Evolutionary conservation across 2,329 filamentous ascomycete species (phyloP), one percentile per base, ranked within the genome.

Genomic region (Arachnomyces sp.): DNA sequence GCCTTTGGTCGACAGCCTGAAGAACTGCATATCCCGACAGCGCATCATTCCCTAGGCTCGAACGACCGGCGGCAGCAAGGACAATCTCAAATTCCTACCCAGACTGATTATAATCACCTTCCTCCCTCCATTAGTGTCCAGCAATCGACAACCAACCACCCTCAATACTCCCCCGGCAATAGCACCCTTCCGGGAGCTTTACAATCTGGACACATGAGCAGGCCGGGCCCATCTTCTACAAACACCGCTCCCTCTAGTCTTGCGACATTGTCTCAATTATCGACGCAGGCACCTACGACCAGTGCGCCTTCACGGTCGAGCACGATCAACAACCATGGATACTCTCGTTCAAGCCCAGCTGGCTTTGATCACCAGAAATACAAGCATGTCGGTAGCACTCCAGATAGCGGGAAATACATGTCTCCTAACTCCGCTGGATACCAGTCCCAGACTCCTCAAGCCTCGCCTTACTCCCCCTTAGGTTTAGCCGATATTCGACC

Each of bases 401-500:
- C 84, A 18, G 74, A 78, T 28, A 75, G 77, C 40, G 67, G 74
- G 51, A 85, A 86, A 59, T 86, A 83, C 65, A 74, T 77, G 11
- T 53, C 64, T 7, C 60, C 63, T 6, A 57, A 59, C 1, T 56
- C 56, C 28, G 45, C 50, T 35, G 74, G 69, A 36, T 78, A 67
- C 46, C 50, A 50, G 39, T 62, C 68, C 11, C 74, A 76, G 18
- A 77, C 74, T n/a, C 71, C 70, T 16, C 69, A 71, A 31, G 68
- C 69, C 65, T 60, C 82, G 67, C 73, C 86, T 50, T 90, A 92
- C 59, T 94, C 89, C 7, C 90, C 90, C 2, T 74, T 96, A 25
- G 92, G 88, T 12, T 76, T 96, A 32, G 86, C 88, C 45, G 90
- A 96, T 62, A 95, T 96, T 59, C 77, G 90, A 43, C 87, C 88